Conservation (phyloP, 768 basidiomycete species). For the Suillus plorans region DNA sequence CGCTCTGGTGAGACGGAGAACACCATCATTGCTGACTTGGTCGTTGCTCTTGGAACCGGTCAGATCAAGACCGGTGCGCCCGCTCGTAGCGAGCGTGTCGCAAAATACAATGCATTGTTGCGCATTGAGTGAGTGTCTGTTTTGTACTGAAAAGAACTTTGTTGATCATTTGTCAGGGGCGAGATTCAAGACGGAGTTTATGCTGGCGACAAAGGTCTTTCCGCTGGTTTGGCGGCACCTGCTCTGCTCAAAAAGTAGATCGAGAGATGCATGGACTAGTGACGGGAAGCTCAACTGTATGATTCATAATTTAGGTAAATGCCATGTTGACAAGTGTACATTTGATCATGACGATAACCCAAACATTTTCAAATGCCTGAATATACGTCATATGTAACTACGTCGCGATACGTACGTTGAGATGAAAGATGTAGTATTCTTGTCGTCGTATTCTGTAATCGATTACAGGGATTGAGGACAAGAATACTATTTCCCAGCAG, state of each 20-base stretch:
- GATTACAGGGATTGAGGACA: neutral
- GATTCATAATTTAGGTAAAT: constrained; percentile 25
- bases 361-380: neutral
- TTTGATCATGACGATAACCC: constrained; percentile 16
- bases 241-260: constrained; percentile 66
- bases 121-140: constrained; percentile 75
- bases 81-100: constrained; percentile 93
- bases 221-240: constrained; percentile 72
- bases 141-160: constrained; percentile 10
- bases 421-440: neutral
- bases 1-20: constrained; percentile 98
- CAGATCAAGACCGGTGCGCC: constrained; percentile 99
- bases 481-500: neutral
- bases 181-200: constrained; percentile 71
- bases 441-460: neutral
- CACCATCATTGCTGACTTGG: constrained; percentile 93
- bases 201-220: constrained; percentile 79
- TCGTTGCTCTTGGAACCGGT: constrained; percentile 87
- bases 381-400: neutral
- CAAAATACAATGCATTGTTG: constrained; percentile 88
- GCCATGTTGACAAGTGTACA: constrained; percentile 21
- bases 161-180: constrained; percentile 49
- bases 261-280: constrained; percentile 1
- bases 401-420: neutral
- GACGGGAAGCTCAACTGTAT: constrained; percentile 22